Evolutionary conservation across 169 alveolate genomes (phyloP).

Genomic region (Plasmodium yoelii): DNA sequence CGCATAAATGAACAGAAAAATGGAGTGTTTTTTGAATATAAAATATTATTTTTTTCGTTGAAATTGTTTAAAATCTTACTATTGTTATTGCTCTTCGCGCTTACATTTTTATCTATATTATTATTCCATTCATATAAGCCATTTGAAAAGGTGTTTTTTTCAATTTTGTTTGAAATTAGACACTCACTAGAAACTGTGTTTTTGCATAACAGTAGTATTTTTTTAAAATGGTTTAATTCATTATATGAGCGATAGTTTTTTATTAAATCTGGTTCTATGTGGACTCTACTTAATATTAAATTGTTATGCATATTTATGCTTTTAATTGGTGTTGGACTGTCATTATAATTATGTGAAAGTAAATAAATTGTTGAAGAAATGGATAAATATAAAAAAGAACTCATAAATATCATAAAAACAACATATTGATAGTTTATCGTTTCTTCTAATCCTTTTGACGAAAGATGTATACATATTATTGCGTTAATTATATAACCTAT

Average conservation of each 20-base stretch:
- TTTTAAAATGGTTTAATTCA: constrained; percentile 42
- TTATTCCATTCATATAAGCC: neutral
- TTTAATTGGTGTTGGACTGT: neutral
- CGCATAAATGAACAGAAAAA: constrained; percentile 29
- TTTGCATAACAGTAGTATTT: constrained; percentile 10
- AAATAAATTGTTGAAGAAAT: constrained; percentile 77
- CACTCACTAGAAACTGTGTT: constrained; percentile 15
- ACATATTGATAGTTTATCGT: constrained; percentile 82
- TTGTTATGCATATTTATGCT: constrained; percentile 20
- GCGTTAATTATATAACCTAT: constrained; percentile 84
- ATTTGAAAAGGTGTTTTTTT: constrained; percentile 11
- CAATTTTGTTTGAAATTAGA: constrained; percentile 7
- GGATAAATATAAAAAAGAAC: constrained; percentile 80
- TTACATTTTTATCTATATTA: neutral
- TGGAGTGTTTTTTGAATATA: neutral
- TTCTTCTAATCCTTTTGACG: constrained; percentile 83
- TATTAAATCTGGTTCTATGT: constrained; percentile 44
- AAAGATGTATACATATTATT: constrained; percentile 78
- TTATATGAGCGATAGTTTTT: constrained; percentile 43
- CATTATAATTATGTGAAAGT: constrained; percentile 48
- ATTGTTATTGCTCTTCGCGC: neutral
- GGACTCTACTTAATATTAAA: constrained; percentile 49
- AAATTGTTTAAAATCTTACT: constrained; percentile 1
- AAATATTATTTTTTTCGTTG: neutral
- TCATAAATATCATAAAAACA: constrained; percentile 74